These are phyloP conservation scores for Didymella segeticola DNA, from an alignment of 2,329 filamentous ascomycete species.

Conservation along the genomic window DNA sequence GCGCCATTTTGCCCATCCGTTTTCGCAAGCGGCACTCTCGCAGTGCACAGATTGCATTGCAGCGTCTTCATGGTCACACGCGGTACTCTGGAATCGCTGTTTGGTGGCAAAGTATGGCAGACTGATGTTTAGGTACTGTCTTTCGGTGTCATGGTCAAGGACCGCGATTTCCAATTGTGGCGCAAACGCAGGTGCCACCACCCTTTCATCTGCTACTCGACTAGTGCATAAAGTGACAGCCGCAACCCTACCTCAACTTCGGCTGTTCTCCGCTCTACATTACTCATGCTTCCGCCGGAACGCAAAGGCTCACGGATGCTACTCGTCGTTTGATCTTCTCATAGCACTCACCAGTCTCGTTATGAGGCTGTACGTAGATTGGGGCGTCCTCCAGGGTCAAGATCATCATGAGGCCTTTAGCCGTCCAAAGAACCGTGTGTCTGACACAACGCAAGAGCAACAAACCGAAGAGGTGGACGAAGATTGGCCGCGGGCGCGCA, in stretches of 20 bases:
- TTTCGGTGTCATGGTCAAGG: background rate
- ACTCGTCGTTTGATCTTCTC: background rate
- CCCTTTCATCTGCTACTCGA: slow-evolving; percentile 15
- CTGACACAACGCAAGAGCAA: slow-evolving; percentile 14
- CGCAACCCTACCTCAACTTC: slow-evolving; percentile 14
- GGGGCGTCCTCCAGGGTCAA: background rate
- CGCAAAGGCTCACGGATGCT: background rate
- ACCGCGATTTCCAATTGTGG: background rate
- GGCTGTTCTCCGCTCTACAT: slow-evolving; percentile 11
- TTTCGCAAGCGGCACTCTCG: background rate
- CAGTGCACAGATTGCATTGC: background rate
- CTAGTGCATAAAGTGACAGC: slow-evolving; percentile 13
- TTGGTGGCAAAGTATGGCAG: background rate
- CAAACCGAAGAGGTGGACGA: slow-evolving; percentile 15
- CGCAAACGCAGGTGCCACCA: slow-evolving; percentile 11
- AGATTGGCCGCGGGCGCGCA: slow-evolving; percentile 15
- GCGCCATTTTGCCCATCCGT: background rate
- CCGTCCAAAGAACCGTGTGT: slow-evolving; percentile 2
- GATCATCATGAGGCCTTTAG: slow-evolving; percentile 4
- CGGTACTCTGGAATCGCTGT: background rate
- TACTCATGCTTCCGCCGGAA: slow-evolving; percentile 3
- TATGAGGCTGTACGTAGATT: background rate
- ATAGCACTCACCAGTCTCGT: background rate
- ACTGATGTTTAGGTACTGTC: background rate
- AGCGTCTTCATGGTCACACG: background rate